Evolutionary conservation across 2,329 filamentous ascomycete species (phyloP).

Genomic region (Nemania diffusa): DNA sequence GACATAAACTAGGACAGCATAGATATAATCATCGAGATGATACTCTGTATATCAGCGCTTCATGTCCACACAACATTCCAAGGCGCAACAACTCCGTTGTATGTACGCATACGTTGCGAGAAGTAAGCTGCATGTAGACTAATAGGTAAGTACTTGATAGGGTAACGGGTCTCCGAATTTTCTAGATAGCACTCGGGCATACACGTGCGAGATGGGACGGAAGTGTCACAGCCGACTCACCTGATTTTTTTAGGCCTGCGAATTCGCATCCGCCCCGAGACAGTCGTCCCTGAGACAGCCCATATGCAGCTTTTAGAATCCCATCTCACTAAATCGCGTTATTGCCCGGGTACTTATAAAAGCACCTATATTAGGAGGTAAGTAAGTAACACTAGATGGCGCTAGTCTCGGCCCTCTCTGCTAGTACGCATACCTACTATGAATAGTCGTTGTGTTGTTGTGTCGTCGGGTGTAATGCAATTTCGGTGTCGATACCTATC

Average conservation of each 20-base stretch:
- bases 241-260: slow-evolving; percentile 16
- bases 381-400: background rate
- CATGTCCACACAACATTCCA: background rate
- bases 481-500: slow-evolving; percentile 4
- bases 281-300: slow-evolving; percentile 19
- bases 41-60: slow-evolving; percentile 1
- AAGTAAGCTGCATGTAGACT: slow-evolving; percentile 9
- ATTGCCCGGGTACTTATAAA: background rate
- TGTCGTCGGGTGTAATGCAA: background rate
- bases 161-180: slow-evolving; percentile 21
- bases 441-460: no score
- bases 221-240: slow-evolving; percentile 18
- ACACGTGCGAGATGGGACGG: slow-evolving; percentile 21
- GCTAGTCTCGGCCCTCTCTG: background rate
- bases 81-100: background rate
- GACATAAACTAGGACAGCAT: no score
- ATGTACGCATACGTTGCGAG: background rate
- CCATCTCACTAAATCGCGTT: slow-evolving; percentile 13
- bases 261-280: slow-evolving; percentile 19
- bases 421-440: no score
- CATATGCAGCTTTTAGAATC: slow-evolving; percentile 22
- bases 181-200: slow-evolving; percentile 9
- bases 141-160: slow-evolving; percentile 28
- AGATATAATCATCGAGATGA: background rate
- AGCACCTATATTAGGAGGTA: no score